Evolutionary conservation across 1,284 basidiomycete genomes (phyloP).

Genomic region (Fistulina hepatica): DNA sequence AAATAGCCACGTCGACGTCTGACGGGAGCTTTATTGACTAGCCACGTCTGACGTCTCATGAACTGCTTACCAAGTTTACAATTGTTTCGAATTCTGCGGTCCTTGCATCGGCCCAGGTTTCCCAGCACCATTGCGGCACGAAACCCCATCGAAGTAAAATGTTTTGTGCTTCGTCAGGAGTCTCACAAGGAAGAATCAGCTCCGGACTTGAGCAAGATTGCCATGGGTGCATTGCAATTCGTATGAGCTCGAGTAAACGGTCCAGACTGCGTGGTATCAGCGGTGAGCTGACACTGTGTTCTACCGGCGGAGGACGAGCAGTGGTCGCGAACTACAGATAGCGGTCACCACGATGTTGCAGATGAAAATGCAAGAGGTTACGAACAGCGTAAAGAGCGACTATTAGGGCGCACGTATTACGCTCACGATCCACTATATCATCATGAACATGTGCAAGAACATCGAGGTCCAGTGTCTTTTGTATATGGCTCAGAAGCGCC

Average conservation of each 20-base stretch:
- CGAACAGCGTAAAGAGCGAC: conserved; percentile 45
- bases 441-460: neutral
- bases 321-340: conserved; percentile 10
- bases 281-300: conserved; percentile 5
- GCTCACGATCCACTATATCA: conserved; percentile 19
- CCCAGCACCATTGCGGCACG: conserved; percentile 52
- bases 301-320: conserved; percentile 9
- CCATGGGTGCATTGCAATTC: conserved; percentile 26
- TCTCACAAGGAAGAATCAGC: conserved; percentile 19
- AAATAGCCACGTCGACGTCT: conserved; percentile 13
- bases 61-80: conserved; percentile 33
- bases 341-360: too few species aligned
- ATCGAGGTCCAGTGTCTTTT: too few species aligned
- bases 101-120: conserved; percentile 45
- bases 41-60: conserved; percentile 3
- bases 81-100: conserved; percentile 38
- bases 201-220: conserved; percentile 11
- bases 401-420: conserved; percentile 38
- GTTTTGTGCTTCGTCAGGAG: conserved; percentile 33
- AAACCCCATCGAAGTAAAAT: conserved; percentile 44
- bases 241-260: conserved; percentile 35
- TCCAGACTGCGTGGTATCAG: conserved; percentile 40
- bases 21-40: neutral
- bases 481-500: too few species aligned
- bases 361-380: conserved; percentile 2